phyloP scores from a whole-genome alignment of 2,329 filamentous ascomycete species.

The Thelonectria olida region DNA sequence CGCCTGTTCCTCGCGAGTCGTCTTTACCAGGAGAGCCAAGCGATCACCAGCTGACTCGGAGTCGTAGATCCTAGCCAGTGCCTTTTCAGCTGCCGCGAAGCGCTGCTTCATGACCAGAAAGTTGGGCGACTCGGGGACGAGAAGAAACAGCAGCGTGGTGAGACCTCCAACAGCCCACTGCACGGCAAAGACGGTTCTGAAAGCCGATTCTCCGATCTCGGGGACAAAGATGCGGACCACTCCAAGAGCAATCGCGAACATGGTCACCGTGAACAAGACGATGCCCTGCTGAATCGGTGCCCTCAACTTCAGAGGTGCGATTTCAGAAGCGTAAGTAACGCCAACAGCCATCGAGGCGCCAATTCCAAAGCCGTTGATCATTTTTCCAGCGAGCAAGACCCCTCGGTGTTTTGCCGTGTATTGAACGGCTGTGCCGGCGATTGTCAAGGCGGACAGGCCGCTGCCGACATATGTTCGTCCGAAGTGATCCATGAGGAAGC shows the following conservation, averaged over 20 bases:
- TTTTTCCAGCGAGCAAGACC: constrained; percentile 15
- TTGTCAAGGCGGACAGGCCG: constrained; percentile 4
- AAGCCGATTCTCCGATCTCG: constrained; percentile 4
- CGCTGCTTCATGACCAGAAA: constrained; percentile 11
- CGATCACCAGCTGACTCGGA: constrained; percentile 1
- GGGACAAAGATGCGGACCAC: constrained; percentile 12
- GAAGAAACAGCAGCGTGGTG: constrained; percentile 3
- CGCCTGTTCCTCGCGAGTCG: constrained; percentile 10
- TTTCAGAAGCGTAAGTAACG: constrained; percentile 18
- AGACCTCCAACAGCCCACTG: constrained; percentile 16
- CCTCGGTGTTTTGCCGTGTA: constrained; percentile 2
- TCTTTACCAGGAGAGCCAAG: constrained; percentile 11
- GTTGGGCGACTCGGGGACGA: constrained; percentile 16
- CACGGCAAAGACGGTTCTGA: constrained; percentile 10
- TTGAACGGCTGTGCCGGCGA: constrained; percentile 14
- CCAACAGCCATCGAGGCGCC: constrained; percentile 15
- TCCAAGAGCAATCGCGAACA: constrained; percentile 12
- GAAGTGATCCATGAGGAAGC: constrained; percentile 18
- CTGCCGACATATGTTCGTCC: constrained; percentile 11
- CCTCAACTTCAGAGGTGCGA: constrained; percentile 13
- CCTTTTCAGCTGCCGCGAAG: constrained; percentile 6
- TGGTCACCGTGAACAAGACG: constrained; percentile 13
- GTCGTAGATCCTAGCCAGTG: constrained; percentile 5
- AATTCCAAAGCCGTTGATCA: constrained; percentile 18
- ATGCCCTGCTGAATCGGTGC: constrained; percentile 17